Conservation (phyloP, 2,329 filamentous ascomycete genomes). For the Hypoxylon sp. region DNA sequence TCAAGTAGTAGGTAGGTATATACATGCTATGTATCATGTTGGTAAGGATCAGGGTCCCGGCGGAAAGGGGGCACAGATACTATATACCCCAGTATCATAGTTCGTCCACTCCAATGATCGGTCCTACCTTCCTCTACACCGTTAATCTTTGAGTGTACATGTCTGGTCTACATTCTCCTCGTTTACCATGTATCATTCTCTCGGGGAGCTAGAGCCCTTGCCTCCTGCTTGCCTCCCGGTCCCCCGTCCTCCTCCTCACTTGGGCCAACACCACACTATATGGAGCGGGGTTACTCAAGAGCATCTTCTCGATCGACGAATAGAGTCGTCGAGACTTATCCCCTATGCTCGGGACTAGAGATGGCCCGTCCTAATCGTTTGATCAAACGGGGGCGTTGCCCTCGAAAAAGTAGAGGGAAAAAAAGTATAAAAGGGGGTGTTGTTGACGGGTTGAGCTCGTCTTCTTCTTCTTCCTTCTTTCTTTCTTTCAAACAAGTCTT, state of each 20-base stretch:
- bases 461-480: conserved; percentile 69
- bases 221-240: conserved; percentile 31
- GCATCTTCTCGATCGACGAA: conserved; percentile 50
- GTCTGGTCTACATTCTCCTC: conserved; percentile 12
- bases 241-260: conserved; percentile 50
- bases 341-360: conserved; percentile 45
- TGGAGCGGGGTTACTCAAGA: conserved; percentile 56
- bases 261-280: conserved; percentile 45
- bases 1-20: conserved; percentile 1
- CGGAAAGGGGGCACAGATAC: conserved; percentile 33
- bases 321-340: conserved; percentile 52
- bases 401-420: conserved; percentile 51
- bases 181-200: conserved; percentile 21
- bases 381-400: conserved; percentile 27
- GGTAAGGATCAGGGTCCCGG: conserved; percentile 36
- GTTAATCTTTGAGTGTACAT: conserved; percentile 24
- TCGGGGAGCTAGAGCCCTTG: conserved; percentile 38
- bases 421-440: conserved; percentile 75
- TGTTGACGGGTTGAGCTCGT: conserved; percentile 61
- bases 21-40: background rate
- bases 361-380: conserved; percentile 50
- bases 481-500: conserved; percentile 52
- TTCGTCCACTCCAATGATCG: conserved; percentile 27
- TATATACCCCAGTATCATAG: conserved; percentile 34
- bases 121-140: conserved; percentile 32